phyloP scores from a whole-genome alignment of 768 basidiomycete species.

The Floccularia luteovirens region DNA sequence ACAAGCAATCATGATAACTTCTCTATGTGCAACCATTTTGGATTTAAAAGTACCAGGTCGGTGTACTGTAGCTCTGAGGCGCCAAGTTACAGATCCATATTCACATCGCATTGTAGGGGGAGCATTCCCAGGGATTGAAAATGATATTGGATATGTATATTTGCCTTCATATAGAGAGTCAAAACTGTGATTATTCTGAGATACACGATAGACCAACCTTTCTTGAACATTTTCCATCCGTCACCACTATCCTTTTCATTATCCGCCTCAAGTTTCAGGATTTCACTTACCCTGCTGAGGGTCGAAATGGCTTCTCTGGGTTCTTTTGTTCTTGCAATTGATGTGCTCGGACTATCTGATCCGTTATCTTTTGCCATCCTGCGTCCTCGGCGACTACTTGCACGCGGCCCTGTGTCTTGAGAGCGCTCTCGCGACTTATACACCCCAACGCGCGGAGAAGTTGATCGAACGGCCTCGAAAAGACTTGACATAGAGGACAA shows the following conservation, averaged over 20 bases:
- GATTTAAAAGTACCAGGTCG: conserved; percentile 76
- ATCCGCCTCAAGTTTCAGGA: conserved; percentile 28
- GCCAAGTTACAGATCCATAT: conserved; percentile 74
- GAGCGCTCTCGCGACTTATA: conserved; percentile 13
- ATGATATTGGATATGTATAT: conserved; percentile 92
- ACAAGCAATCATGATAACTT: conserved; percentile 67
- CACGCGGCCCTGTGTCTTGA: conserved; percentile 3
- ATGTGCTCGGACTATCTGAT: conserved; percentile 4
- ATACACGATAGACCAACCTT: conserved; percentile 41
- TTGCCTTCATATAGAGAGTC: conserved; percentile 43
- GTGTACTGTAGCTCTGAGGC: conserved; percentile 73
- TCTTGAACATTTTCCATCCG: conserved; percentile 83
- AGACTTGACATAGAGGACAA: conserved; percentile 44
- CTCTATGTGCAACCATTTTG: conserved; percentile 61
- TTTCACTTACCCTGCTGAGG: conserved; percentile 29
- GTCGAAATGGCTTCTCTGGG: conserved; percentile 22
- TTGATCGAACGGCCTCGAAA: conserved; percentile 43
- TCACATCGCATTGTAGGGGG: conserved; percentile 74
- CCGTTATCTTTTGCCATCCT: conserved; percentile 19
- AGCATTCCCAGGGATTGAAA: conserved; percentile 71
- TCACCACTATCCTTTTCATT: conserved; percentile 30
- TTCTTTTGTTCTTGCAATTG: conserved; percentile 6
- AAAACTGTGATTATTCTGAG: background rate
- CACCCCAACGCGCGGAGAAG: conserved; percentile 23
- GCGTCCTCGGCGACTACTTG: conserved; percentile 20